Percentiles rank a stretch among this genome's conserved stretches.
phyloP scores from a whole-genome alignment of 1,284 basidiomycete genomes.

The Cutaneotrichosporon arboriforme region DNA sequence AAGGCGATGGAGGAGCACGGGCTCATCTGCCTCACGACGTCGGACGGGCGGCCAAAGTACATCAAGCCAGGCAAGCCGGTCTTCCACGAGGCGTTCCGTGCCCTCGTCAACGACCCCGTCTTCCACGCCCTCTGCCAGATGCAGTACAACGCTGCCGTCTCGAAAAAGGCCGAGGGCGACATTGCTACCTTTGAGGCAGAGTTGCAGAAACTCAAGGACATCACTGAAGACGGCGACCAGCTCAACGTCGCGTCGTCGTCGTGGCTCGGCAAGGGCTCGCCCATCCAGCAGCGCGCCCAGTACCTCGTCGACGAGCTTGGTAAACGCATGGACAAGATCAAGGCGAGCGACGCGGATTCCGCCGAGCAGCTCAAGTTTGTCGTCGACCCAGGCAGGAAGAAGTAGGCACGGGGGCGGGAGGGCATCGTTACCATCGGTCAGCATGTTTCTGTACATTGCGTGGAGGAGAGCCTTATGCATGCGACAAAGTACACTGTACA shows the following conservation, averaged over 20 bases:
- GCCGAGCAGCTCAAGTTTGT: conserved; percentile 61
- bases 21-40: conserved; percentile 72
- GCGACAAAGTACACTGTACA: too few species aligned
- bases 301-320: conserved; percentile 72
- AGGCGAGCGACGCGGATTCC: conserved; percentile 64
- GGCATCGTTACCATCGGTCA: too few species aligned
- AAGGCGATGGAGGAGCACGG: conserved; percentile 86
- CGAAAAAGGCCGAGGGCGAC: conserved; percentile 60
- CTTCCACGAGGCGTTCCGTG: conserved; percentile 75
- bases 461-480: too few species aligned
- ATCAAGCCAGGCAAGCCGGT: conserved; percentile 88
- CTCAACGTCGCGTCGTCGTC: conserved; percentile 25
- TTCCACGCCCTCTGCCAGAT: conserved; percentile 81
- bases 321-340: conserved; percentile 61
- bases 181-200: conserved; percentile 72
- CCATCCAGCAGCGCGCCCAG: conserved; percentile 59
- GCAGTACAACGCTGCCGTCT: conserved; percentile 66
- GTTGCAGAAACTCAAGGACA: conserved; percentile 60
- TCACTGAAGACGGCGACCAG: conserved; percentile 47
- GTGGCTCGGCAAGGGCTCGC: conserved; percentile 51
- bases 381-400: background rate
- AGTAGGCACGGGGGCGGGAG: too few species aligned
- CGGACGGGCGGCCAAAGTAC: conserved; percentile 71
- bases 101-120: conserved; percentile 67
- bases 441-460: too few species aligned